Percentiles rank a stretch among this genome's conserved stretches.
Evolutionary conservation across 148 eudicot species (phyloP).

Genomic region (Chenopodium quinoa): DNA sequence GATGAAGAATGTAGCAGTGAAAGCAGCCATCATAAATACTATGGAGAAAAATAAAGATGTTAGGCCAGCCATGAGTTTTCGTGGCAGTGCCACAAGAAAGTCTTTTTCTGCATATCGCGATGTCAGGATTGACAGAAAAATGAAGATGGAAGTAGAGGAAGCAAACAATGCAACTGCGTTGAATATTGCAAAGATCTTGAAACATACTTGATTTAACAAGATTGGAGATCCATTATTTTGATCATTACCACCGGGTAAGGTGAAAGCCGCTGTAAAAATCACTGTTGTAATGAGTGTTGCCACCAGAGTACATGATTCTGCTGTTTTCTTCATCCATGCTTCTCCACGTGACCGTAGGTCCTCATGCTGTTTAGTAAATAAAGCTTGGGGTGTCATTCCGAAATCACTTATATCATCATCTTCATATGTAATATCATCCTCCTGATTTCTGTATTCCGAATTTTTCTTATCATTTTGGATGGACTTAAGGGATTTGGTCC

Average conservation of each 20-base stretch:
- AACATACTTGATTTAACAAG: too few species aligned
- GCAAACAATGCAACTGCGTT: background rate
- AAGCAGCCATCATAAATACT: background rate
- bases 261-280: background rate
- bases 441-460: too few species aligned
- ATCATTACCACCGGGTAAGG: background rate
- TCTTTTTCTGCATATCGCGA: too few species aligned
- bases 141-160: background rate
- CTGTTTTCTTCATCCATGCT: slow-evolving; percentile 29
- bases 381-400: slow-evolving; percentile 16
- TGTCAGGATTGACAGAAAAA: background rate
- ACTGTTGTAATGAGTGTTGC: background rate
- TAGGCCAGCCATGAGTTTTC: background rate
- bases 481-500: too few species aligned
- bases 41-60: background rate
- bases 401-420: too few species aligned
- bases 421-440: too few species aligned
- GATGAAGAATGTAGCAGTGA: background rate
- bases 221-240: background rate
- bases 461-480: too few species aligned
- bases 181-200: background rate
- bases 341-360: slow-evolving; percentile 19
- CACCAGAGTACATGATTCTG: slow-evolving; percentile 29
- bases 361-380: slow-evolving; percentile 26
- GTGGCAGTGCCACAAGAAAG: too few species aligned